Base-by-base conservation (phyloP, 768 basidiomycete genomes). In the Pilatotrama ljubarskyi region DNA sequence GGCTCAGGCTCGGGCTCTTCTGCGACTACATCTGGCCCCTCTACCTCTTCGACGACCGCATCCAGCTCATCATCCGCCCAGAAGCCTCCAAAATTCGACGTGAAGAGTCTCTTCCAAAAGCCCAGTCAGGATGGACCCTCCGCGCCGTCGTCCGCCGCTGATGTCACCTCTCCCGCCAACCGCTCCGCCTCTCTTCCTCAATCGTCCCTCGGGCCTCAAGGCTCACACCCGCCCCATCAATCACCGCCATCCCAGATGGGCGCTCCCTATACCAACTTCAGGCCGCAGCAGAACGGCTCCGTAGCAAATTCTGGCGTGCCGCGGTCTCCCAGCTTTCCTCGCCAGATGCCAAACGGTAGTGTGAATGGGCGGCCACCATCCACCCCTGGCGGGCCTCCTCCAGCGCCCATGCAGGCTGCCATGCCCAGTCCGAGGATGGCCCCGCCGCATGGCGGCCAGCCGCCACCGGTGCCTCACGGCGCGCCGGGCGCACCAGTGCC, bases 351-450 rank as follows among this genome's bases (percentile, higher is more conserved):
- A 5, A 91, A 90, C 67, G 87, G 88, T 42, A 75, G 69, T 49
- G 76, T 76, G 54, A 83, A 80, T 71, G 82, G 84, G 10, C 67
- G 73, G 41, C 71, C 70, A 57, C 66, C 69, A 20, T 36, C 55
- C 9, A 41, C 56, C 15, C 41, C 49, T 5, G 52, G 50, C 15
- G 61, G 61, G 2, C 61, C 61, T 9, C 61, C 61, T 1, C 55
- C 61, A 2, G 71, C 66, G 20, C 59, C 74, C 17, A 77, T 81
- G 57, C 77, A 85, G 40, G 68, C 82, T 5, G 82, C 77, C n/a
- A 69, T 88, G 73, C 75, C 84, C 37, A 90, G 88, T 71, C 90
- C 90, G 32, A 82, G 89, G 63, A 74, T 90, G 70, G 82, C 78
- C 24, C 80, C 84, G 26, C 81, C 84, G 32, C 82, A 83, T 61